A percentile compares a stretch with the other conserved stretches of the same genome.
These are phyloP conservation scores for Coleophoma crateriformis DNA, from an alignment of 2,329 filamentous ascomycete genomes.

Conservation along the genomic window DNA sequence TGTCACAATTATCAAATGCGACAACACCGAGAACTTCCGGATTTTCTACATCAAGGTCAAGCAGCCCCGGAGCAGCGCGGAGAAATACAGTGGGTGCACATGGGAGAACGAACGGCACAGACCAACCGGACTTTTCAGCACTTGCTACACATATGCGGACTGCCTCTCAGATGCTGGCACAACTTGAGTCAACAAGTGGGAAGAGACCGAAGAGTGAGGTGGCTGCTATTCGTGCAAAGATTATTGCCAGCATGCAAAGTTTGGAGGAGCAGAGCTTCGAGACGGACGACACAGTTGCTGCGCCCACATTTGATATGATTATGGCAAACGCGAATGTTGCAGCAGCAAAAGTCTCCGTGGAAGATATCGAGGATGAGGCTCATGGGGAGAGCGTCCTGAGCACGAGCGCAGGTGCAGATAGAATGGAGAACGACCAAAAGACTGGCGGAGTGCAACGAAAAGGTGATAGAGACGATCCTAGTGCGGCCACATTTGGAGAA, in stretches of 20 bases:
- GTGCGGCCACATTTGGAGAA: conserved; percentile 80
- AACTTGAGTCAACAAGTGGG: conserved; percentile 73
- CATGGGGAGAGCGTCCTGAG: conserved; percentile 41
- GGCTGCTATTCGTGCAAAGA: conserved; percentile 77
- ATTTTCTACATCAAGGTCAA: conserved; percentile 61
- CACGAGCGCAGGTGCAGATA: conserved; percentile 67
- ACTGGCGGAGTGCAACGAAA: conserved; percentile 77
- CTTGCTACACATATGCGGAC: conserved; percentile 84
- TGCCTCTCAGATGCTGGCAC: conserved; percentile 80
- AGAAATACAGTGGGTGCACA: conserved; percentile 55
- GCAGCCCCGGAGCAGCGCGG: conserved; percentile 55
- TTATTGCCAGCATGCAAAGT: conserved; percentile 86
- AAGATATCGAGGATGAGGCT: conserved; percentile 51
- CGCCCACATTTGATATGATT: conserved; percentile 76
- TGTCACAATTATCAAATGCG: conserved; percentile 54
- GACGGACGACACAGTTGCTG: conserved; percentile 57
- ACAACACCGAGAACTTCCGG: conserved; percentile 65
- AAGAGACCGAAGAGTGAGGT: conserved; percentile 78
- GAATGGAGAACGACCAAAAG: conserved; percentile 88
- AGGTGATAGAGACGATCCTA: conserved; percentile 79
- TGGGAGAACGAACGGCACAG: conserved; percentile 46
- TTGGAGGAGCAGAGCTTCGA: conserved; percentile 83
- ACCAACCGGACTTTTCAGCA: conserved; percentile 77
- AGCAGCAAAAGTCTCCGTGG: conserved; percentile 38
- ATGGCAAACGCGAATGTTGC: conserved; percentile 65